Percentiles rank a stretch among this genome's conserved stretches.
These are phyloP conservation scores for Dothideomycetes sp. DNA, from an alignment of 2,329 filamentous ascomycete genomes.

Conservation along the genomic window DNA sequence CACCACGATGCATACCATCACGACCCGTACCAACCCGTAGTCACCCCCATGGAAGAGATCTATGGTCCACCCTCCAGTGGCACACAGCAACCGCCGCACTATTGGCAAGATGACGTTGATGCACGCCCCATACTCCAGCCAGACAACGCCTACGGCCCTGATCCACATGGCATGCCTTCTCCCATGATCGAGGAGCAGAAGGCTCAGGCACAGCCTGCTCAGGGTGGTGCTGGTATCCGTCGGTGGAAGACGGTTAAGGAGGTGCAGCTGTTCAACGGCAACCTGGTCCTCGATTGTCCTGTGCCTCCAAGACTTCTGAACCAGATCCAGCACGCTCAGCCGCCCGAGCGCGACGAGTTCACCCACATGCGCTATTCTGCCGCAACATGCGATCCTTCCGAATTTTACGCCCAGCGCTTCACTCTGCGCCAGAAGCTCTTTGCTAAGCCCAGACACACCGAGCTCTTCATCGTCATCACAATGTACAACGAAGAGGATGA, in stretches of 20 bases:
- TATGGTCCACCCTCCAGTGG: slow-evolving; percentile 24
- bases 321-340: slow-evolving; percentile 72
- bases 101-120: slow-evolving; percentile 59
- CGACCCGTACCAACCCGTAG: slow-evolving; percentile 65
- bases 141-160: slow-evolving; percentile 52
- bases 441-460: slow-evolving; percentile 83
- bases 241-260: slow-evolving; percentile 99
- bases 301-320: slow-evolving; percentile 81
- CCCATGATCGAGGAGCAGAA: slow-evolving; percentile 33
- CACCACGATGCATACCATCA: slow-evolving; percentile 85
- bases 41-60: slow-evolving; percentile 14
- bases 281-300: slow-evolving; percentile 92
- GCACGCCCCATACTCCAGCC: slow-evolving; percentile 66
- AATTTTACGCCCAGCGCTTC: slow-evolving; percentile 84
- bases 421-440: slow-evolving; percentile 87
- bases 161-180: slow-evolving; percentile 38
- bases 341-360: slow-evolving; percentile 76
- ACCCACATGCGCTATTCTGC: slow-evolving; percentile 91
- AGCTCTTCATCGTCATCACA: slow-evolving; percentile 91
- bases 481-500: slow-evolving; percentile 99
- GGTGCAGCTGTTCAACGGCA: slow-evolving; percentile 93
- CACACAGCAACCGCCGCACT: slow-evolving; percentile 28
- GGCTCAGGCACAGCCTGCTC: slow-evolving; percentile 35
- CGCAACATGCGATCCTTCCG: slow-evolving; percentile 82
- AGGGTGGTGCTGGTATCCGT: slow-evolving; percentile 55